phyloP scores from a whole-genome alignment of 106 monocot species.

The Dioscorea zingiberensis region DNA sequence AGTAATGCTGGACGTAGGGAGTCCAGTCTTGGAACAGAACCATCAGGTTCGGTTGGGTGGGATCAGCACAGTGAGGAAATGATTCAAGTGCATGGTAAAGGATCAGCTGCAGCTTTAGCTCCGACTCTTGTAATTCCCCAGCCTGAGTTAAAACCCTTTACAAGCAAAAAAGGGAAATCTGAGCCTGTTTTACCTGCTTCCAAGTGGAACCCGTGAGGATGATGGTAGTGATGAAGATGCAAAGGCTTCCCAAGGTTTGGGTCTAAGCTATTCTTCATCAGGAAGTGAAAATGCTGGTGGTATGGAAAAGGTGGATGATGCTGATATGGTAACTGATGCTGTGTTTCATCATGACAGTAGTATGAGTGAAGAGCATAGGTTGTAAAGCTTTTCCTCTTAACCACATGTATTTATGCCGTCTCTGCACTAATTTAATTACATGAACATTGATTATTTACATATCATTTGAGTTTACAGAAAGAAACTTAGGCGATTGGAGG shows the following conservation, averaged over 20 bases:
- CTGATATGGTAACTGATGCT: slow-evolving; percentile 33
- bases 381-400: not conserved
- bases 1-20: slow-evolving; percentile 28
- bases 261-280: slow-evolving; percentile 81
- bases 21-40: slow-evolving; percentile 10
- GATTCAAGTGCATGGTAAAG: slow-evolving; percentile 11
- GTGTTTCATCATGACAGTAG: slow-evolving; percentile 33
- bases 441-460: not conserved
- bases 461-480: slow-evolving; percentile 36
- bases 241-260: slow-evolving; percentile 45
- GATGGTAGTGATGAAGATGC: slow-evolving; percentile 81
- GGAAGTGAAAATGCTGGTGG: slow-evolving; percentile 67
- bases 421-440: too few species aligned
- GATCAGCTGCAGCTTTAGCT: slow-evolving; percentile 6
- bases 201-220: slow-evolving; percentile 91
- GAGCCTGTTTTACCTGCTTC: slow-evolving; percentile 70
- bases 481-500: slow-evolving; percentile 86
- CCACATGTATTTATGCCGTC: too few species aligned
- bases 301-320: slow-evolving; percentile 30
- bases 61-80: slow-evolving; percentile 21
- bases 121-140: slow-evolving; percentile 27
- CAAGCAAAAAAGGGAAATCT: slow-evolving; percentile 39
- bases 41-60: slow-evolving; percentile 13
- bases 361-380: slow-evolving; percentile 92
- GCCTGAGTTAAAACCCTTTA: slow-evolving; percentile 21